phyloP scores from a whole-genome alignment of 2,329 filamentous ascomycete genomes.

The Cercospora zeina region DNA sequence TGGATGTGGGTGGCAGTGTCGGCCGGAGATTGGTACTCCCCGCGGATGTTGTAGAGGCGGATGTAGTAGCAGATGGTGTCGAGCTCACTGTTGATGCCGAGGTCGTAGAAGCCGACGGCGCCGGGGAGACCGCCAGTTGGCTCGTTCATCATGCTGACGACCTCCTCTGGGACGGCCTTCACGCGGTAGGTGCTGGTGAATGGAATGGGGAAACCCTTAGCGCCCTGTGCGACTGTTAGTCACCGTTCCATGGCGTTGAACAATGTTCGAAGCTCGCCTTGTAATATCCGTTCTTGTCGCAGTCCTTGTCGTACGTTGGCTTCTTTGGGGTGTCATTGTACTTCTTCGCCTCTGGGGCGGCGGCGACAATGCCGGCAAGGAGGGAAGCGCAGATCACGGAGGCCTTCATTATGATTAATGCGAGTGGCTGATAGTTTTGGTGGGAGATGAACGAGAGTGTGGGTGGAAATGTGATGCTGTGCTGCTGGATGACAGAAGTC shows the following conservation, averaged over 20 bases:
- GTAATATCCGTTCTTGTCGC: slow-evolving; percentile 14
- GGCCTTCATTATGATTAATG: slow-evolving; percentile 30
- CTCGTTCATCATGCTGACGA: slow-evolving; percentile 48
- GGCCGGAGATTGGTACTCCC: slow-evolving; percentile 55
- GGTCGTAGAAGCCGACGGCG: slow-evolving; percentile 53
- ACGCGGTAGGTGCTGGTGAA: slow-evolving; percentile 56
- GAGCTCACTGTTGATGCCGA: slow-evolving; percentile 53
- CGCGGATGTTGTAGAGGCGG: slow-evolving; percentile 51
- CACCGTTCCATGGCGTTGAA: not conserved
- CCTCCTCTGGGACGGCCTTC: slow-evolving; percentile 53
- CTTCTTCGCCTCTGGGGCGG: slow-evolving; percentile 25
- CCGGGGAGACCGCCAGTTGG: slow-evolving; percentile 39
- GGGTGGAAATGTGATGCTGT: slow-evolving; percentile 11
- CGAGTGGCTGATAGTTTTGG: slow-evolving; percentile 6
- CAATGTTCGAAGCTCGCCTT: not conserved
- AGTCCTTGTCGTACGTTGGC: slow-evolving; percentile 19
- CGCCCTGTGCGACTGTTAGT: not conserved
- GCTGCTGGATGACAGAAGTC: slow-evolving; percentile 10
- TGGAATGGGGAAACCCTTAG: slow-evolving; percentile 26
- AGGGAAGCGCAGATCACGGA: slow-evolving; percentile 25
- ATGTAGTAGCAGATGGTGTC: slow-evolving; percentile 55
- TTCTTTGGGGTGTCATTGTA: slow-evolving; percentile 14
- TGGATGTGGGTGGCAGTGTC: slow-evolving; percentile 59
- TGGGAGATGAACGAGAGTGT: slow-evolving; percentile 16
- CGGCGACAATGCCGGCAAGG: slow-evolving; percentile 25